Evolutionary conservation across 176 grass and related monocot species (phyloP).

Genomic region (Eragrostis curvula): DNA sequence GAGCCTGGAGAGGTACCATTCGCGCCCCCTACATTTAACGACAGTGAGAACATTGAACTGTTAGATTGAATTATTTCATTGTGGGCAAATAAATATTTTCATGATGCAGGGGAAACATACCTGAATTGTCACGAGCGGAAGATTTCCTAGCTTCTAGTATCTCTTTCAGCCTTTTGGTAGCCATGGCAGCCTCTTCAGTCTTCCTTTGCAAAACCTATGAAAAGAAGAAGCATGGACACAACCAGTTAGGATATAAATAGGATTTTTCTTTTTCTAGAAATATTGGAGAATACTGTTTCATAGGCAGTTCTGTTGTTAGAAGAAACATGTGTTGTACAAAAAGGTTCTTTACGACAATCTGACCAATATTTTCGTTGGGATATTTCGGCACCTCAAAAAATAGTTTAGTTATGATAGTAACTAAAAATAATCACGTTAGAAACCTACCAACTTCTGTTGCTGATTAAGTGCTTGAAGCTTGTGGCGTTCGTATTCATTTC

Average conservation of each 20-base stretch:
- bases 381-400: too few species aligned
- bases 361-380: neutral
- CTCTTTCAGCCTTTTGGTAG: constrained; percentile 98
- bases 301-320: neutral
- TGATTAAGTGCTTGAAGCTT: constrained; percentile 99
- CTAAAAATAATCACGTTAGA: neutral
- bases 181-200: constrained; percentile 97
- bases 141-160: constrained; percentile 97
- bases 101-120: constrained; percentile 42
- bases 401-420: neutral
- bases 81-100: constrained; percentile 11
- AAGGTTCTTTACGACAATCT: neutral
- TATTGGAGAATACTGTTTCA: neutral
- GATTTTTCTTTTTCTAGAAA: constrained; percentile 6
- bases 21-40: constrained; percentile 51
- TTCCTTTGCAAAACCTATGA: constrained; percentile 95
- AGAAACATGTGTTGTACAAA: neutral
- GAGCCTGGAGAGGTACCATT: constrained; percentile 74
- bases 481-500: constrained; percentile 96
- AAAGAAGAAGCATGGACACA: neutral
- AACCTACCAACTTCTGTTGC: constrained; percentile 85
- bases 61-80: constrained; percentile 49
- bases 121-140: constrained; percentile 70
- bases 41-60: constrained; percentile 38
- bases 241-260: neutral